These are phyloP conservation scores for Aspergillus hiratsukae DNA, from an alignment of 2,329 filamentous ascomycete species.

Conservation along the genomic window DNA sequence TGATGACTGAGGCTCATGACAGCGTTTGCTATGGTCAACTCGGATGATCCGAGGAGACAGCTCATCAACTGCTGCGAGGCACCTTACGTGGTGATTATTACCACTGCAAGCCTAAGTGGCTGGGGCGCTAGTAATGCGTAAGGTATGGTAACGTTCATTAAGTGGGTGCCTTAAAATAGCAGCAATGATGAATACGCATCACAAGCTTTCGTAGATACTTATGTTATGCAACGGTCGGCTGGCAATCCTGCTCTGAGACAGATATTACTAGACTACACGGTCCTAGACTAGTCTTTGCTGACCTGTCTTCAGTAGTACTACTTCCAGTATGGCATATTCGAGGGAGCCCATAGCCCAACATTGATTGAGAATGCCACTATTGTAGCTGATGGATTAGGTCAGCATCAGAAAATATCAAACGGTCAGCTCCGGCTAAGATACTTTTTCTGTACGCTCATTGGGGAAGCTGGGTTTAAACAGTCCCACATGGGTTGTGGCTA, in stretches of 20 bases:
- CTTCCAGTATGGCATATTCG: neutral
- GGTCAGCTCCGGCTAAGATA: neutral
- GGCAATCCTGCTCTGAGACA: constrained; percentile 25
- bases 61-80: neutral
- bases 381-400: neutral
- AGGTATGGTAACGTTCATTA: neutral
- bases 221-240: neutral
- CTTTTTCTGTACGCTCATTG: neutral
- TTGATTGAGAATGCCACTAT: neutral
- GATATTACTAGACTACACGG: too few species aligned
- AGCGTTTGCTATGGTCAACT: too few species aligned
- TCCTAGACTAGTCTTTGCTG: constrained; percentile 35
- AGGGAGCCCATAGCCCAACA: neutral
- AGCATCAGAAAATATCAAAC: neutral
- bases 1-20: neutral
- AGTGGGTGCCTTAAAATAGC: neutral
- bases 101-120: neutral
- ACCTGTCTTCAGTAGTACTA: constrained; percentile 24
- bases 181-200: neutral
- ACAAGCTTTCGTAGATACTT: neutral
- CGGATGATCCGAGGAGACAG: neutral
- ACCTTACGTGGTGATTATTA: neutral
- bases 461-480: neutral
- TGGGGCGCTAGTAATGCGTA: neutral
- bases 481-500: neutral